Evolutionary conservation across 169 alveolate species (phyloP).

Genomic region (Cardiosporidium cionae): DNA sequence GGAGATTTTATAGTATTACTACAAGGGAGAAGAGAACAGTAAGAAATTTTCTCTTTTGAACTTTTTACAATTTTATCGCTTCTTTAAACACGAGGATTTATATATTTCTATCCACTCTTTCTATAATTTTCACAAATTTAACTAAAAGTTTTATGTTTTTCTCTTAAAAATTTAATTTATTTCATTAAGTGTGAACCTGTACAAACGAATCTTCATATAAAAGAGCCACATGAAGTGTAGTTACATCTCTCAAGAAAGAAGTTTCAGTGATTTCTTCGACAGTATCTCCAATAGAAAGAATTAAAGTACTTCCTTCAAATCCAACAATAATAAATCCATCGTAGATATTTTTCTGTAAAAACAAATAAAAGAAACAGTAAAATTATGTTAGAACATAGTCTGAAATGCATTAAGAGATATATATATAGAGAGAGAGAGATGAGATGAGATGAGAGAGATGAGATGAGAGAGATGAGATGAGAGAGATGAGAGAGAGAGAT

Average conservation of each 20-base stretch:
- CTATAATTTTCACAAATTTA: too few species aligned
- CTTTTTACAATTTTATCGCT: too few species aligned
- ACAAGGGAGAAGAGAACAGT: too few species aligned
- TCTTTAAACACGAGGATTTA: too few species aligned
- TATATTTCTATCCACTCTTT: too few species aligned
- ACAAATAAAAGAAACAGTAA: background rate
- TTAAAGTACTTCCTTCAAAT: conserved; percentile 84
- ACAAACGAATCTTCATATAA: conserved; percentile 6
- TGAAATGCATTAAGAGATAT: background rate
- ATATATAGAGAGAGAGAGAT: background rate
- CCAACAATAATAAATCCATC: conserved; percentile 87
- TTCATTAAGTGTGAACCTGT: conserved; percentile 1
- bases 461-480: too few species aligned
- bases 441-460: too few species aligned
- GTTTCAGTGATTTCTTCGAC: conserved; percentile 81
- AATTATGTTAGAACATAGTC: too few species aligned
- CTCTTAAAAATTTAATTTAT: background rate
- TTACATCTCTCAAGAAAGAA: conserved; percentile 25
- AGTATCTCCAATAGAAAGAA: conserved; percentile 86
- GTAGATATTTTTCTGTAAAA: conserved; percentile 5
- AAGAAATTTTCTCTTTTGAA: too few species aligned
- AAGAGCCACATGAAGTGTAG: conserved; percentile 31
- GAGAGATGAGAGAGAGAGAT: too few species aligned
- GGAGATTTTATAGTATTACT: too few species aligned
- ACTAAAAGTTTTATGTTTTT: background rate